These are phyloP conservation scores for Rhizomucor pusillus DNA, from an alignment of 371 early-diverging fungal genomes.

Conservation along the genomic window DNA sequence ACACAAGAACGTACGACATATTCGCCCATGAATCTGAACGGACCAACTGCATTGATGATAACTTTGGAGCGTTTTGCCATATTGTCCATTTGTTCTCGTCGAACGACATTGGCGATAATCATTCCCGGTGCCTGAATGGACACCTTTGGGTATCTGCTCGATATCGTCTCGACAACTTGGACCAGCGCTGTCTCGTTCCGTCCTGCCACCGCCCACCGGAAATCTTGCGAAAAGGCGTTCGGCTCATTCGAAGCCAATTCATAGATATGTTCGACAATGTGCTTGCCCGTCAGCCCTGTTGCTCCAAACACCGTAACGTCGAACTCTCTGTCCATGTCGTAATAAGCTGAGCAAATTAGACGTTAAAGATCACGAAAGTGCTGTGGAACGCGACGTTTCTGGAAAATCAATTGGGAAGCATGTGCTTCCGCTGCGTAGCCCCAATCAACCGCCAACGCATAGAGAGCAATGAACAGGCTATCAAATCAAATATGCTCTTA, in stretches of 20 bases:
- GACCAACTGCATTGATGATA: constrained; percentile 82
- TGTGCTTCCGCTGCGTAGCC: too few relatives aligned
- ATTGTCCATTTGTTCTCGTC: constrained; percentile 48
- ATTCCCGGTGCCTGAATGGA: constrained; percentile 39
- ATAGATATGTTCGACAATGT: constrained; percentile 67
- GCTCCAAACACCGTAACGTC: constrained; percentile 85
- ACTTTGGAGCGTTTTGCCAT: constrained; percentile 63
- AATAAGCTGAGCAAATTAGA: too few relatives aligned
- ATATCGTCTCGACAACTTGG: constrained; percentile 17
- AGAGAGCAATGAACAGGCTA: too few relatives aligned
- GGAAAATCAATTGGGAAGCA: too few relatives aligned
- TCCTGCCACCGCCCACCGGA: constrained; percentile 70
- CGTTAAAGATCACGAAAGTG: too few relatives aligned
- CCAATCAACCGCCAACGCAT: too few relatives aligned
- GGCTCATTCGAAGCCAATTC: constrained; percentile 25
- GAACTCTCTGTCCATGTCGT: not conserved
- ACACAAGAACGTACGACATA: constrained; percentile 86
- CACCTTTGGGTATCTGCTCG: constrained; percentile 15
- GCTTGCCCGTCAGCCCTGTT: constrained; percentile 82
- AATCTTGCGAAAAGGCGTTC: constrained; percentile 13
- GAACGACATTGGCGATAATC: constrained; percentile 62
- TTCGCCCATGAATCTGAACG: constrained; percentile 79
- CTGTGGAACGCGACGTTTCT: too few relatives aligned
- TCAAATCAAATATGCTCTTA: too few relatives aligned
- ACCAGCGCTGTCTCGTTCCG: constrained; percentile 52